Evolutionary conservation across 2,329 filamentous ascomycete genomes (phyloP), one percentile per base, ranked within the genome.

Genomic region (Beauveria sp.): DNA sequence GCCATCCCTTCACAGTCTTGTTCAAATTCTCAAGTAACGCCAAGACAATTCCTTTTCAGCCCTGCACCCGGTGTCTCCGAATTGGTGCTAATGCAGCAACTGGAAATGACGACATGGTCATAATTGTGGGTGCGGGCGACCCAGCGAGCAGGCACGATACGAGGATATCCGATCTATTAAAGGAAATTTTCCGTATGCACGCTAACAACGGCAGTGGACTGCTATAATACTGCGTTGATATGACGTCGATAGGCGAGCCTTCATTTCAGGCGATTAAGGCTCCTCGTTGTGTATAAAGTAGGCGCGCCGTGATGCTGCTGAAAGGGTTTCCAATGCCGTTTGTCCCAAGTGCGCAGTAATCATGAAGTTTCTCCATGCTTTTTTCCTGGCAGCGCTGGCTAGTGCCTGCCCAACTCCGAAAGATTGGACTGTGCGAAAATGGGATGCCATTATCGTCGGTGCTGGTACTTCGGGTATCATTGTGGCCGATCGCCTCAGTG

Each of bases 391-490:
- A 5, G 47, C 61, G 22, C 28, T 60, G 6, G 57, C 53, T 22
- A 30, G 26, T 40, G 61, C 61, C 16, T 63, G 26, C n/a, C 61
- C 61, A 10, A 63, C 46, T 6, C 57, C 57, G 9, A 55, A 52
- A 18, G 44, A 64, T 30, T 67, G 66, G 66, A 44, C 63, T 1
- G 28, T 59, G 16, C 62, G 60, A 24, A 48, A 59, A 34, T 68
- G 66, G 66, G 66, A 68, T 48, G 66, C 63, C 41, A 79, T 81
- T 52, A 69, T 81, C 18, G 73, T 80, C 20, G 78, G 78, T n/a
- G 77, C 79, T 41, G 80, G 80, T 34, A 78, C 80, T 8, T 79
- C 79, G 8, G 80, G 80, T 6, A 80, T 83, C 57, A 79, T 82
- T 34, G 76, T 79, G 40, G 79, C 80, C 34, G 77, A 80, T 57